A percentile compares a stretch with the other conserved stretches of the same genome.
Evolutionary conservation across 139 green algal genomes (phyloP).

Genomic region (Gonium pectorale): DNA sequence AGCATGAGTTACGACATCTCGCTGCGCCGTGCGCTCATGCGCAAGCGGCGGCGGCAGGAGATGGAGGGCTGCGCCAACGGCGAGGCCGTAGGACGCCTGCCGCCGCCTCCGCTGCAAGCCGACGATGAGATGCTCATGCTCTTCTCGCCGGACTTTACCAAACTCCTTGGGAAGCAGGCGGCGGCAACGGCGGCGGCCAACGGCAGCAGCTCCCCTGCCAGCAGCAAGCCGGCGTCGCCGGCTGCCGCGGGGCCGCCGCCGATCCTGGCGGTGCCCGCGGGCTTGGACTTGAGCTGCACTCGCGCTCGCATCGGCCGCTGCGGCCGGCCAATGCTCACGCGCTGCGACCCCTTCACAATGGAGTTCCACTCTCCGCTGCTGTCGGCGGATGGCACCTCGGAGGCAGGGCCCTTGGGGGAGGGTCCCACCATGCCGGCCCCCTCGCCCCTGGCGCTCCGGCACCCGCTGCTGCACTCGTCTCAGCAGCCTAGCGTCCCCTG

Average conservation of each 20-base stretch:
- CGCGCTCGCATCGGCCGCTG: slow-evolving; percentile 22
- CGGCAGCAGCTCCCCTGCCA: not conserved
- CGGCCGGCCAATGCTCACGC: slow-evolving; percentile 35
- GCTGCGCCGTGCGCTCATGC: slow-evolving; percentile 37
- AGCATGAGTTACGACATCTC: slow-evolving; percentile 21
- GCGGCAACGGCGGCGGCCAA: not conserved
- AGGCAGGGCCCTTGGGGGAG: not conserved
- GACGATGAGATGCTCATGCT: slow-evolving; percentile 37
- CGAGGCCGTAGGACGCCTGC: slow-evolving; percentile 21
- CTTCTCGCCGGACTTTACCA: slow-evolving; percentile 1
- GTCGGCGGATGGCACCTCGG: not conserved
- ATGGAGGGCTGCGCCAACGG: slow-evolving; percentile 35
- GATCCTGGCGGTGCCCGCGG: not conserved
- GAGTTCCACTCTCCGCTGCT: slow-evolving; percentile 1
- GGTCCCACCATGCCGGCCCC: too few species aligned
- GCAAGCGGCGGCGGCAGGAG: slow-evolving; percentile 48
- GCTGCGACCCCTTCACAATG: slow-evolving; percentile 45
- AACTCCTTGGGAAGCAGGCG: not conserved
- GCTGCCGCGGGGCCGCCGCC: not conserved
- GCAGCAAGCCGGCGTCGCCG: not conserved
- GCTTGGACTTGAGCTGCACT: slow-evolving; percentile 2
- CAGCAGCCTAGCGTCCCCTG: not conserved
- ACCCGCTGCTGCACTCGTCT: slow-evolving; percentile 18
- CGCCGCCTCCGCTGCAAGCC: slow-evolving; percentile 36
- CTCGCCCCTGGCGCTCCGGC: not conserved